Evolutionary conservation across 257 asterid genomes (phyloP).

Genomic region (Mitragyna speciosa): DNA sequence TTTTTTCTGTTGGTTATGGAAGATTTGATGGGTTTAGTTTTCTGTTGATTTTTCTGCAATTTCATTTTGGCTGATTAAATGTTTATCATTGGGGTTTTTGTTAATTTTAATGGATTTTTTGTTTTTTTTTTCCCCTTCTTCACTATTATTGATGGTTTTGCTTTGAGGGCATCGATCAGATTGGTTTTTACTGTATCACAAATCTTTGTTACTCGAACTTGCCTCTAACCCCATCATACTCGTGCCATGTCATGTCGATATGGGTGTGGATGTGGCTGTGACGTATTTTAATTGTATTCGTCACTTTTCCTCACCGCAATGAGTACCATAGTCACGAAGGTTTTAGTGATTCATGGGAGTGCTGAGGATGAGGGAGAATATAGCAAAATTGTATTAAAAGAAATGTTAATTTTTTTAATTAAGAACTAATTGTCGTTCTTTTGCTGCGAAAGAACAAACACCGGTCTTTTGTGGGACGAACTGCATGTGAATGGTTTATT

Average conservation of each 20-base stretch:
- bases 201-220: too few species aligned
- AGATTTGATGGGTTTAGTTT: neutral
- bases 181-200: neutral
- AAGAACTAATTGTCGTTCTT: neutral
- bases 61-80: neutral
- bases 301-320: too few species aligned
- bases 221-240: too few species aligned
- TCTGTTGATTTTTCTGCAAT: neutral
- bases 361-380: neutral
- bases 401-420: neutral
- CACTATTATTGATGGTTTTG: neutral
- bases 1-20: neutral
- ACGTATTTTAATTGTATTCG: too few species aligned
- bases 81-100: neutral
- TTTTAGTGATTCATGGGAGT: neutral
- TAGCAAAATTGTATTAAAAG: neutral
- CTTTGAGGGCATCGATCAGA: neutral
- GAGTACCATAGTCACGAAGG: too few species aligned
- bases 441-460: neutral
- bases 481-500: neutral
- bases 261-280: too few species aligned
- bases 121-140: neutral
- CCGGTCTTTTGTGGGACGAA: neutral
- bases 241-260: too few species aligned
- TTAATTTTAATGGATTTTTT: too few species aligned